Evolutionary conservation across 345 rosid species (phyloP).

Genomic region (Pistacia integerrima): DNA sequence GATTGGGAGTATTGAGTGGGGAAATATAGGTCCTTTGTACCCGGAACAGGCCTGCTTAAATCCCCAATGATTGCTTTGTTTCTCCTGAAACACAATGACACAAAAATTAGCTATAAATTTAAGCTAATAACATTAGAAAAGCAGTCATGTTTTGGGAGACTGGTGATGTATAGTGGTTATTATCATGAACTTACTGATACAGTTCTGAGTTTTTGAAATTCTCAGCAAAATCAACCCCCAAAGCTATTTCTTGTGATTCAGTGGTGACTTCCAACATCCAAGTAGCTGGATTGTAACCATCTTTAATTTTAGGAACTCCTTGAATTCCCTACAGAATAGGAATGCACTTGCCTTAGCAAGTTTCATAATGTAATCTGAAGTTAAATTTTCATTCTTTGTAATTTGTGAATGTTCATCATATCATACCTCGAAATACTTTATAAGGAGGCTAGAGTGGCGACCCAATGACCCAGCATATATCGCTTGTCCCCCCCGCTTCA

Average conservation of each 20-base stretch:
- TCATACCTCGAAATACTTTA: constrained; percentile 51
- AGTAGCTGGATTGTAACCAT: constrained; percentile 61
- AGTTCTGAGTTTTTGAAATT: constrained; percentile 43
- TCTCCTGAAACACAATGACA: constrained; percentile 15
- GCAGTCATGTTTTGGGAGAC: too few relatives aligned
- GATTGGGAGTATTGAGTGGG: constrained; percentile 35
- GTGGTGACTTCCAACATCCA: constrained; percentile 61
- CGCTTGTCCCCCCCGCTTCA: constrained; percentile 56
- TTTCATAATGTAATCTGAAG: background rate
- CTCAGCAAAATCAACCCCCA: constrained; percentile 47
- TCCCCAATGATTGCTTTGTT: constrained; percentile 42
- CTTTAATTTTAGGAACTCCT: constrained; percentile 44
- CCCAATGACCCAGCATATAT: constrained; percentile 57
- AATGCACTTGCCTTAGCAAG: background rate
- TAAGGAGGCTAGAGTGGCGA: constrained; percentile 37
- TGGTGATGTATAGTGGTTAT: too few relatives aligned
- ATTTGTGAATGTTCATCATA: background rate
- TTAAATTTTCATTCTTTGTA: background rate
- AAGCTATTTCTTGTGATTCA: constrained; percentile 38
- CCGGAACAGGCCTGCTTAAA: constrained; percentile 32
- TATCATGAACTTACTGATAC: constrained; percentile 28
- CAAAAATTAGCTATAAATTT: background rate
- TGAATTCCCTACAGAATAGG: constrained; percentile 29
- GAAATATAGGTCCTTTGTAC: constrained; percentile 38
- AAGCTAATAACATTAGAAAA: background rate